A percentile compares a stretch with the other conserved stretches of the same genome.
These are phyloP conservation scores for Candida dubliniensis DNA, from an alignment of 1,139 yeast species.

Conservation along the genomic window DNA sequence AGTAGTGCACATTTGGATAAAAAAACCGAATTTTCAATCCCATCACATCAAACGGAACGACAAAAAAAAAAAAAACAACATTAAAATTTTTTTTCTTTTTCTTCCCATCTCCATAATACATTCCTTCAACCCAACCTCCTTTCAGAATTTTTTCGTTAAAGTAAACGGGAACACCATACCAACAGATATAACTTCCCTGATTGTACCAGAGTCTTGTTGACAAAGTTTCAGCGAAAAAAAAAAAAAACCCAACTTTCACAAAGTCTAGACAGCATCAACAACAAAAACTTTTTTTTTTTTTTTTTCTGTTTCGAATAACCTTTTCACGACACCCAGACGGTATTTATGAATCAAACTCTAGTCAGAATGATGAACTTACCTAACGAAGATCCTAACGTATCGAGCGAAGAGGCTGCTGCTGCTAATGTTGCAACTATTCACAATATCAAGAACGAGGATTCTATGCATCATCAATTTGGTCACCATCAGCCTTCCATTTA, in stretches of 20 bases:
- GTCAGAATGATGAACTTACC: constrained; percentile 26
- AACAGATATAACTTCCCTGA: no score
- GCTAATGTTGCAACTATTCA: constrained; percentile 16
- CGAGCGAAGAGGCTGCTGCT: constrained; percentile 32
- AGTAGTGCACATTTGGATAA: not conserved
- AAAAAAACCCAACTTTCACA: no score
- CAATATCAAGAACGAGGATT: constrained; percentile 20
- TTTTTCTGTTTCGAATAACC: no score
- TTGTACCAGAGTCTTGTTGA: no score
- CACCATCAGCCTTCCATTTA: constrained; percentile 2
- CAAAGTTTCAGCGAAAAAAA: no score
- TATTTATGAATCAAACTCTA: constrained; percentile 3
- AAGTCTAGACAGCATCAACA: no score
- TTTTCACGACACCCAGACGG: not conserved
- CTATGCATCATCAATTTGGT: constrained; percentile 13
- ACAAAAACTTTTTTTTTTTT: not conserved
- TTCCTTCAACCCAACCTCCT: no score
- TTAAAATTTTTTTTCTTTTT: not conserved
- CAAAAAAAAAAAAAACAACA: no score
- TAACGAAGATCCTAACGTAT: constrained; percentile 26
- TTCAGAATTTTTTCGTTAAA: no score
- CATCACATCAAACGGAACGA: no score
- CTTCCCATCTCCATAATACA: not conserved
- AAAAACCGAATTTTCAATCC: not conserved
- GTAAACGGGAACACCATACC: no score